These are phyloP conservation scores for Candida wancherniae DNA, from an alignment of 805 yeast species.

Conservation along the genomic window DNA sequence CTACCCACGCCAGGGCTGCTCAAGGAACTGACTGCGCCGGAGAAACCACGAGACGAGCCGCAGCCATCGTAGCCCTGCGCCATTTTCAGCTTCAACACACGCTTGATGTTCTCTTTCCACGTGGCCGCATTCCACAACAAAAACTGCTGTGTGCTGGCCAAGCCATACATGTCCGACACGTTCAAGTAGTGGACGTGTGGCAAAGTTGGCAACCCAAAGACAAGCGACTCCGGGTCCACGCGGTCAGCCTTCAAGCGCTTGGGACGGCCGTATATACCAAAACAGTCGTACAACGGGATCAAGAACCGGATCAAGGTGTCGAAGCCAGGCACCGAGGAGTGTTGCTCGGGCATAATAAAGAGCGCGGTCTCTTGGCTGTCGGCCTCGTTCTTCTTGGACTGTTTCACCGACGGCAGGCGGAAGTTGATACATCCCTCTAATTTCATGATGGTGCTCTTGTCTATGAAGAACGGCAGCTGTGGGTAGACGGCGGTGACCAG, in stretches of 20 bases:
- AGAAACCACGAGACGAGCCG: conserved; percentile 55
- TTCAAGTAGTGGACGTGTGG: conserved; percentile 42
- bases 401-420: conserved; percentile 38
- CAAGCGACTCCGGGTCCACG: conserved; percentile 35
- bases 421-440: conserved; percentile 76
- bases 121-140: conserved; percentile 34
- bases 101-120: conserved; percentile 31
- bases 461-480: conserved; percentile 72
- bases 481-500: conserved; percentile 92
- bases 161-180: conserved; percentile 24
- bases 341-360: conserved; percentile 43
- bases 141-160: conserved; percentile 22
- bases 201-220: conserved; percentile 45
- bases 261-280: conserved; percentile 45
- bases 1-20: conserved; percentile 29
- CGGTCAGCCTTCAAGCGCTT: conserved; percentile 39
- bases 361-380: conserved; percentile 39
- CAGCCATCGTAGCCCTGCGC: conserved; percentile 64
- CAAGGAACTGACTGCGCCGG: conserved; percentile 55
- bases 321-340: conserved; percentile 44
- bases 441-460: conserved; percentile 83
- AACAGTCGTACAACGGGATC: conserved; percentile 38
- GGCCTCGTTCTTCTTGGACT: conserved; percentile 22
- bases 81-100: conserved; percentile 30
- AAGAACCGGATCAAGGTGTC: conserved; percentile 44